phyloP scores from a whole-genome alignment of 2,329 filamentous ascomycete genomes.

The Fusarium keratoplasticum region DNA sequence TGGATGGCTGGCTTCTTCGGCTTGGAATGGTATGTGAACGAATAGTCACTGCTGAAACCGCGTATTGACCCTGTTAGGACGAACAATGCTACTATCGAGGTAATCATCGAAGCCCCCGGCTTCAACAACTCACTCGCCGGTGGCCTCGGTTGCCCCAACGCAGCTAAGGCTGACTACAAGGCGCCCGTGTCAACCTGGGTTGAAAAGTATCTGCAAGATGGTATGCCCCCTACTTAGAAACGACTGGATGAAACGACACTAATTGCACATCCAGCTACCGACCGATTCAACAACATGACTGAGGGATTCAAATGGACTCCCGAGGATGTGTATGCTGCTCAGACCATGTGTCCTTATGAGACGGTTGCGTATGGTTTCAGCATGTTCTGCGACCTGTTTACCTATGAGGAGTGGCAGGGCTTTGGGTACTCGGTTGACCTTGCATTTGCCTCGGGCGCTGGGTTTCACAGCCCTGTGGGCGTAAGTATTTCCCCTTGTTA shows the following conservation, averaged over 20 bases:
- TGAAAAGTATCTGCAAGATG: conserved; percentile 72
- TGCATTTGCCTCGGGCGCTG: conserved; percentile 69
- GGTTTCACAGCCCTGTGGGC: conserved; percentile 73
- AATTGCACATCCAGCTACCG: conserved; percentile 60
- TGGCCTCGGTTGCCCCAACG: conserved; percentile 74
- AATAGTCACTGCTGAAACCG: not conserved
- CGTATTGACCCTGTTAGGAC: conserved; percentile 56
- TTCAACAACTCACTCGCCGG: conserved; percentile 81
- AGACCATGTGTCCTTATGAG: conserved; percentile 82
- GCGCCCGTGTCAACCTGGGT: conserved; percentile 71
- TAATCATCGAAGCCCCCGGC: conserved; percentile 72
- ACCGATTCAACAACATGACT: conserved; percentile 67
- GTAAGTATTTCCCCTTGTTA: conserved; percentile 48
- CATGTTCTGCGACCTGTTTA: conserved; percentile 80
- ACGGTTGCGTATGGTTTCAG: conserved; percentile 82
- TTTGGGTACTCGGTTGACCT: conserved; percentile 80
- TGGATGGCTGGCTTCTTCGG: conserved; percentile 85
- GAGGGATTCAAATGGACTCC: conserved; percentile 72
- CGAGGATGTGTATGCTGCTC: conserved; percentile 73
- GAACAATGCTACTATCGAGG: conserved; percentile 77
- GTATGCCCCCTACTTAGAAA: conserved; percentile 43
- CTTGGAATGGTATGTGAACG: conserved; percentile 66
- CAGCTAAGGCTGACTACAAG: conserved; percentile 62
- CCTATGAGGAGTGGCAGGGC: conserved; percentile 77
- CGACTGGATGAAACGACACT: not conserved